phyloP scores from a whole-genome alignment of 306 rosid species.

The Cicer arietinum region DNA sequence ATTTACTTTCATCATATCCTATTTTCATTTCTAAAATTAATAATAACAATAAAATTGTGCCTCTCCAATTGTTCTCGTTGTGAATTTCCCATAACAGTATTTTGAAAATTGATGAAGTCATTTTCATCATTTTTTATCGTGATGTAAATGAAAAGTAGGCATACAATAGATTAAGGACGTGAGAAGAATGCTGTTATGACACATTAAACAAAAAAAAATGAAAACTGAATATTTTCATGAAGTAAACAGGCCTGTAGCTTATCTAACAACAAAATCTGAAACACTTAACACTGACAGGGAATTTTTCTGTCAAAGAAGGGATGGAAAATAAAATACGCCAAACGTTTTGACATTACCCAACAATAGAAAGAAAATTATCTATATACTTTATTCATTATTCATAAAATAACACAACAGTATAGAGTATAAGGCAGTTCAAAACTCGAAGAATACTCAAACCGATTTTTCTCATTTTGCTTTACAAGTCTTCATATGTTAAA shows the following conservation, averaged over 20 bases:
- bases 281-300: conserved; percentile 5
- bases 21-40: too few relatives aligned
- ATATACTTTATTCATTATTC: conserved; percentile 4
- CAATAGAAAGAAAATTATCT: conserved; percentile 1
- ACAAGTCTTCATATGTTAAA: not conserved
- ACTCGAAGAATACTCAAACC: not conserved
- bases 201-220: not conserved
- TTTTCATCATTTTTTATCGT: not conserved
- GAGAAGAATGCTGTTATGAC: not conserved
- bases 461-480: conserved; percentile 25
- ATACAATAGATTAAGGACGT: not conserved
- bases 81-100: too few relatives aligned
- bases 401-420: conserved; percentile 9
- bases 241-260: not conserved
- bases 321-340: not conserved
- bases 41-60: too few relatives aligned
- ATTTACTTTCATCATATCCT: too few relatives aligned
- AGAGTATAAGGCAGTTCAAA: conserved; percentile 18
- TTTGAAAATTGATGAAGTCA: too few relatives aligned
- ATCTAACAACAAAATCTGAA: not conserved
- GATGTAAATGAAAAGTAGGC: not conserved
- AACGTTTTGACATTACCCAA: conserved; percentile 2
- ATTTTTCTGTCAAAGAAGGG: not conserved
- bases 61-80: too few relatives aligned
- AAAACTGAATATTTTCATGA: not conserved